These are phyloP conservation scores for Aspergillus tanneri DNA, from an alignment of 2,329 filamentous ascomycete genomes.

Conservation along the genomic window DNA sequence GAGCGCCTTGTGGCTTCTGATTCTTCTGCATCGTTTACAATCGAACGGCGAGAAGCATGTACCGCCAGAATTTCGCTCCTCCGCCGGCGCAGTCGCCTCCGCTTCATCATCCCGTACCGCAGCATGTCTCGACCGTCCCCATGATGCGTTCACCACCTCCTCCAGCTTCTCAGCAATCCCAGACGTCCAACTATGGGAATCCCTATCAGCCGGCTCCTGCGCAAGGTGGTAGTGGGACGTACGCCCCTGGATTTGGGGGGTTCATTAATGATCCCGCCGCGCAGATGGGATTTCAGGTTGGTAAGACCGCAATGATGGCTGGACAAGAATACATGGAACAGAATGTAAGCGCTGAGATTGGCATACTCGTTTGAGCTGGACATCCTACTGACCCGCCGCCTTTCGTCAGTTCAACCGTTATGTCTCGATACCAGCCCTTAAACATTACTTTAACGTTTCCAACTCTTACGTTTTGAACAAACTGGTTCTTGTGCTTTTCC, in stretches of 20 bases:
- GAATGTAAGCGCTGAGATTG: conserved; percentile 63
- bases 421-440: conserved; percentile 87
- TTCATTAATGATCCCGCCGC: conserved; percentile 96
- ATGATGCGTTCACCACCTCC: conserved; percentile 94
- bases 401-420: conserved; percentile 68
- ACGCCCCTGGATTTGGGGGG: conserved; percentile 69
- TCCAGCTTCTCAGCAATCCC: conserved; percentile 68
- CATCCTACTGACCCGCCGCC: background rate
- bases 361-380: background rate
- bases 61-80: conserved; percentile 78
- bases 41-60: conserved; percentile 58
- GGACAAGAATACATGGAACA: conserved; percentile 94
- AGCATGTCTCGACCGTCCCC: conserved; percentile 96
- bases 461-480: conserved; percentile 96
- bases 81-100: conserved; percentile 76
- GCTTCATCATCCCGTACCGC: conserved; percentile 93
- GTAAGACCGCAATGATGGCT: conserved; percentile 84
- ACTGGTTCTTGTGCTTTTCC: conserved; percentile 88
- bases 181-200: conserved; percentile 52
- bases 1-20: conserved; percentile 6
- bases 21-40: conserved; percentile 8
- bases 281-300: conserved; percentile 92
- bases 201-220: conserved; percentile 49
- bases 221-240: conserved; percentile 42
- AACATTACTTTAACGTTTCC: conserved; percentile 99